Percentiles rank a stretch among this genome's conserved stretches.
These are phyloP conservation scores for Ascochyta koolunga DNA, from an alignment of 2,329 filamentous ascomycete genomes.

Conservation along the genomic window DNA sequence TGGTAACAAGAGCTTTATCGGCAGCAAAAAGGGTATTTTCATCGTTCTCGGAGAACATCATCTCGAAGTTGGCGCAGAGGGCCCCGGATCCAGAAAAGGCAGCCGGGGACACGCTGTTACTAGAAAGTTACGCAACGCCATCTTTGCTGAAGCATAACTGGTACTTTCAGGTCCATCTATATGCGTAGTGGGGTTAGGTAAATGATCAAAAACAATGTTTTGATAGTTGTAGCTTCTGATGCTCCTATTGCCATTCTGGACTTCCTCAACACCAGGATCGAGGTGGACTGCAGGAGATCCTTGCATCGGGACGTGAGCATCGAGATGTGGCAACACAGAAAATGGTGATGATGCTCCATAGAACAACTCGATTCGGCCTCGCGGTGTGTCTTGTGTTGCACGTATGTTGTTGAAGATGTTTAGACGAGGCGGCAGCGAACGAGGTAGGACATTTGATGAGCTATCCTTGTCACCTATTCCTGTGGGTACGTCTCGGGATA, in stretches of 20 bases:
- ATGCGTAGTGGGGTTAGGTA: background rate
- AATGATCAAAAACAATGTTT: slow-evolving; percentile 12
- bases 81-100: slow-evolving; percentile 3
- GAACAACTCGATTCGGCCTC: slow-evolving; percentile 9
- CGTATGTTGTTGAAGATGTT: slow-evolving; percentile 16
- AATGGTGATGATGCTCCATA: slow-evolving; percentile 16
- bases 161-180: background rate
- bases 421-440: slow-evolving; percentile 9
- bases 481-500: background rate
- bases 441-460: background rate
- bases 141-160: slow-evolving; percentile 7
- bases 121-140: slow-evolving; percentile 11
- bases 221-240: slow-evolving; percentile 17
- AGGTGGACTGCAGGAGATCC: slow-evolving; percentile 2
- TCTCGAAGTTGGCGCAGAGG: slow-evolving; percentile 8
- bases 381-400: slow-evolving; percentile 8
- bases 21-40: background rate
- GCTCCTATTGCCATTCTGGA: slow-evolving; percentile 7
- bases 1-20: background rate
- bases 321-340: slow-evolving; percentile 12
- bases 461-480: background rate
- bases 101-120: slow-evolving; percentile 8
- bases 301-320: slow-evolving; percentile 12
- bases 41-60: background rate
- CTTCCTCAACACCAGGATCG: background rate